Evolutionary conservation across 164 flowering plant species (phyloP).

Genomic region (Vitis rupestris): DNA sequence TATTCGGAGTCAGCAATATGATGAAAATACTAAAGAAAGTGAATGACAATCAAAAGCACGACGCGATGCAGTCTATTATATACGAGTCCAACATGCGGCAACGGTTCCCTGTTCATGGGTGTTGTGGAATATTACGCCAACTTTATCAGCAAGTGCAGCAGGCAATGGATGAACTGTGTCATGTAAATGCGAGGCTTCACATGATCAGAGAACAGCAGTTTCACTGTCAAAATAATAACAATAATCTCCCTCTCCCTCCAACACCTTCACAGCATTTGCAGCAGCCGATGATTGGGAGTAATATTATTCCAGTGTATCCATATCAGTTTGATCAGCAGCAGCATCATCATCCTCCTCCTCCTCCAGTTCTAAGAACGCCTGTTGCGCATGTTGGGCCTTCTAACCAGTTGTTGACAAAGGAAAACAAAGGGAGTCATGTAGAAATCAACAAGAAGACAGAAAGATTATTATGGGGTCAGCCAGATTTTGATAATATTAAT

Average conservation of each 20-base stretch:
- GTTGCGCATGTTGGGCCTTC: no score
- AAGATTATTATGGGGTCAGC: no score
- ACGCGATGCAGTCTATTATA: conserved; percentile 21
- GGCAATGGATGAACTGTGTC: not conserved
- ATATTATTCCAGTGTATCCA: not conserved
- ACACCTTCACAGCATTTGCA: not conserved
- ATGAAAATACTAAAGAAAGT: conserved; percentile 18
- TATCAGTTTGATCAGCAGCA: not conserved
- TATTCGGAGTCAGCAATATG: conserved; percentile 39
- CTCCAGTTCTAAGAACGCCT: no score
- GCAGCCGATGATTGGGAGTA: not conserved
- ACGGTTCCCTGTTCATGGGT: conserved; percentile 16
- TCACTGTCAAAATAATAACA: no score
- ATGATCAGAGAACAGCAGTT: not conserved
- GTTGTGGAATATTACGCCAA: conserved; percentile 9
- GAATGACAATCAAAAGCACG: not conserved
- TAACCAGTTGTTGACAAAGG: no score
- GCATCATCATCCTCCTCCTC: not conserved
- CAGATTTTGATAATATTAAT: not conserved
- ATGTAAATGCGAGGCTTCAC: conserved; percentile 3
- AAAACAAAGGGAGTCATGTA: no score
- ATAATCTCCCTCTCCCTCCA: no score
- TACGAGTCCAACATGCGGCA: conserved; percentile 23
- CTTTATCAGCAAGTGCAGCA: not conserved
- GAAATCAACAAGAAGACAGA: no score